Evolutionary conservation across 306 rosid genomes (phyloP).

Genomic region (Lathyrus oleraceus): DNA sequence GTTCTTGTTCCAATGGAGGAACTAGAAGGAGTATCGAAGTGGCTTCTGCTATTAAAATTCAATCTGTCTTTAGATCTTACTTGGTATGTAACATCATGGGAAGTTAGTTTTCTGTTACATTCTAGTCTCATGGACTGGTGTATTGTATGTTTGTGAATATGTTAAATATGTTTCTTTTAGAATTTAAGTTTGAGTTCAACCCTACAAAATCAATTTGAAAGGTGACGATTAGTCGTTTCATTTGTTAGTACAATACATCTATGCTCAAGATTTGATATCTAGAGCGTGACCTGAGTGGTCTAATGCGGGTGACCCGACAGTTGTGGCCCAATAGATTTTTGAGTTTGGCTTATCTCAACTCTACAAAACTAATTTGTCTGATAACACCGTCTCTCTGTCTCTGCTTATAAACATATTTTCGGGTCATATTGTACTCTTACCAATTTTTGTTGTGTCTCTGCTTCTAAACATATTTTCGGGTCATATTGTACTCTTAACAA

Average conservation of each 20-base stretch:
- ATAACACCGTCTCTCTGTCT: background rate
- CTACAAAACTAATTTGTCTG: background rate
- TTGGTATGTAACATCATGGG: slow-evolving; percentile 50
- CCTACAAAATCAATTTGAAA: background rate
- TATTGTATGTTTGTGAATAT: background rate
- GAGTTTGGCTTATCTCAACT: background rate
- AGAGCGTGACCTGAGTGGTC: background rate
- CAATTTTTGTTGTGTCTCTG: slow-evolving; percentile 6
- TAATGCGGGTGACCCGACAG: background rate
- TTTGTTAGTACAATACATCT: background rate
- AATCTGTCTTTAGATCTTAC: slow-evolving; percentile 75
- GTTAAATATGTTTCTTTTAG: background rate
- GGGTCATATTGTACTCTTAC: background rate
- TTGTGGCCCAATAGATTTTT: background rate
- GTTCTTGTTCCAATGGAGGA: slow-evolving; percentile 44
- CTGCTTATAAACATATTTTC: background rate
- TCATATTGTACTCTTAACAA: background rate
- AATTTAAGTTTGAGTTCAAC: background rate
- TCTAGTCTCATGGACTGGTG: background rate
- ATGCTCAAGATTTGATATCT: background rate
- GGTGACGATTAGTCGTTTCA: background rate
- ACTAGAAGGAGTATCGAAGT: slow-evolving; percentile 43
- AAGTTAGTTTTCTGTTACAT: slow-evolving; percentile 3
- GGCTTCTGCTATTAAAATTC: slow-evolving; percentile 73
- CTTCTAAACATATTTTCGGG: background rate